These are phyloP conservation scores for Penicillium palitans DNA, from an alignment of 2,329 filamentous ascomycete species.

Conservation along the genomic window DNA sequence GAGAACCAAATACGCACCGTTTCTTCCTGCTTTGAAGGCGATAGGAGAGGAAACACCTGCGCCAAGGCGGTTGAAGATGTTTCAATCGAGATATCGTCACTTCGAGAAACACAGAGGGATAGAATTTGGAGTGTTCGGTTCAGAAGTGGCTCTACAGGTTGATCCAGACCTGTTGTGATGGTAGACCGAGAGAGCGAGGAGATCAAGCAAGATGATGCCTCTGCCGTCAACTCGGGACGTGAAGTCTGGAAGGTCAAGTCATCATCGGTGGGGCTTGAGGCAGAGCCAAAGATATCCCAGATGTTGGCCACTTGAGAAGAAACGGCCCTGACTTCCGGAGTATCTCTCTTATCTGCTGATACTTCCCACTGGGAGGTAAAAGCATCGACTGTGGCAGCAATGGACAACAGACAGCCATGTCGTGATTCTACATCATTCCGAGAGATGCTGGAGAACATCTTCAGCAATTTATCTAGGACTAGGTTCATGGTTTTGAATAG, in stretches of 20 bases:
- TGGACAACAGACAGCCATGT: slow-evolving; percentile 46
- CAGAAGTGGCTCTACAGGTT: slow-evolving; percentile 27
- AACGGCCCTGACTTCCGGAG: slow-evolving; percentile 30
- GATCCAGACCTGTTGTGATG: slow-evolving; percentile 11
- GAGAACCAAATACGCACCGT: slow-evolving; percentile 44
- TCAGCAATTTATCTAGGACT: slow-evolving; percentile 36
- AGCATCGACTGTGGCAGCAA: slow-evolving; percentile 42
- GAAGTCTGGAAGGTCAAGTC: slow-evolving; percentile 42
- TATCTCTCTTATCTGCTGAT: slow-evolving; percentile 20
- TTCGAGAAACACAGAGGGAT: slow-evolving; percentile 42
- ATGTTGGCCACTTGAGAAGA: slow-evolving; percentile 30
- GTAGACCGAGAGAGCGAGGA: slow-evolving; percentile 39
- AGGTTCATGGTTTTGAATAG: slow-evolving; percentile 33
- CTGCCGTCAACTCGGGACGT: slow-evolving; percentile 45
- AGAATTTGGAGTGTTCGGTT: slow-evolving; percentile 37
- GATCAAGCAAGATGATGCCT: slow-evolving; percentile 43
- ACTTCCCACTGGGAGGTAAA: slow-evolving; percentile 25
- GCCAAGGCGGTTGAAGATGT: slow-evolving; percentile 43
- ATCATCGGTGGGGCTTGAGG: slow-evolving; percentile 36
- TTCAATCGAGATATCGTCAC: slow-evolving; percentile 44
- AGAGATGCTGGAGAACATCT: slow-evolving; percentile 40
- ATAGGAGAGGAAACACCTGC: slow-evolving; percentile 42
- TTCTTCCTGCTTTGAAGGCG: slow-evolving; percentile 32
- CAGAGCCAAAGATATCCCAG: slow-evolving; percentile 42
- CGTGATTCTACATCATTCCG: slow-evolving; percentile 44